phyloP scores from a whole-genome alignment of 139 green algal species.

The Tetraselmis striata region DNA sequence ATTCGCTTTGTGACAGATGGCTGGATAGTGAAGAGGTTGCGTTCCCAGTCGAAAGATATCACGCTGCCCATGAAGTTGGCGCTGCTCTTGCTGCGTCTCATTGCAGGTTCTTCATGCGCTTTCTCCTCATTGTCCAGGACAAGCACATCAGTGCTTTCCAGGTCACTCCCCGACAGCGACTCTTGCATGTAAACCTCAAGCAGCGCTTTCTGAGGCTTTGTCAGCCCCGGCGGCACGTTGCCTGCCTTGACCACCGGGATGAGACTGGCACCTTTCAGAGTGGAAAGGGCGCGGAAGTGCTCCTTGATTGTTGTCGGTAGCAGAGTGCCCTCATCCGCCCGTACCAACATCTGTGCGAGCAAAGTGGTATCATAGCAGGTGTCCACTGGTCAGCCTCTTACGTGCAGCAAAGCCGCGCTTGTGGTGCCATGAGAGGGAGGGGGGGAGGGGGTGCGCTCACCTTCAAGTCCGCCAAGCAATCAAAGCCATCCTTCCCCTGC shows the following conservation, averaged over 20 bases:
- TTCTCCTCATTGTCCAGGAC: background rate
- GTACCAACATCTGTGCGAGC: background rate
- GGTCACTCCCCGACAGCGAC: background rate
- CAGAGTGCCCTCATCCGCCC: background rate
- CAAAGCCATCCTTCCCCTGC: slow-evolving; percentile 12
- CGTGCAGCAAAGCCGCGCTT: too few species aligned
- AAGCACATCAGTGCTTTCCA: background rate
- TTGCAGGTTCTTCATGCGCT: background rate
- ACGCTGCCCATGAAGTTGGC: background rate
- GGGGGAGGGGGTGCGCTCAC: background rate
- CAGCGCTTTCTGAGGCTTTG: background rate
- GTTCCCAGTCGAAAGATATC: background rate
- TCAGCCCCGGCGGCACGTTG: background rate
- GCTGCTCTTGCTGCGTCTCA: background rate
- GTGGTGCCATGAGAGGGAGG: background rate
- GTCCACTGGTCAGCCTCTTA: too few species aligned
- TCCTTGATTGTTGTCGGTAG: background rate
- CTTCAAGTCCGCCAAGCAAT: background rate
- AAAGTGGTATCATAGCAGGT: background rate
- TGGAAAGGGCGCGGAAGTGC: background rate
- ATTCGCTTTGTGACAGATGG: background rate
- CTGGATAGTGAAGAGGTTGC: background rate
- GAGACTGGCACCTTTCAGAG: background rate
- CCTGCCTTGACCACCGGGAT: background rate
- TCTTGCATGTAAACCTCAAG: background rate